Conservation (phyloP, 805 yeast genomes). For the Candida caryicola region DNA sequence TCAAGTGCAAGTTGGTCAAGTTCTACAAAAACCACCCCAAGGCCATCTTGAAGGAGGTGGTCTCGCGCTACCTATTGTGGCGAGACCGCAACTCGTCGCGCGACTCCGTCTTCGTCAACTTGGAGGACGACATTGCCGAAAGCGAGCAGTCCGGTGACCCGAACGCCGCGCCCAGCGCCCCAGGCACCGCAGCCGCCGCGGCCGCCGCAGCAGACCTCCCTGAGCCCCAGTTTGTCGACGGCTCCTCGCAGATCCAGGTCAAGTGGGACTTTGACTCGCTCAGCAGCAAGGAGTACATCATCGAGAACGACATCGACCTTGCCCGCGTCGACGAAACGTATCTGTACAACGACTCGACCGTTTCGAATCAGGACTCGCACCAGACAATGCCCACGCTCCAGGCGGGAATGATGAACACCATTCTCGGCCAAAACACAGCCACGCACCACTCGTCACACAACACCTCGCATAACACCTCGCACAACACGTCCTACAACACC, state of each 20-base stretch:
- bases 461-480: not conserved
- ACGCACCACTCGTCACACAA: conserved; percentile 3
- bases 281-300: conserved; percentile 67
- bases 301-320: conserved; percentile 62
- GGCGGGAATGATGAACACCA: conserved; percentile 3
- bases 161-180: not conserved
- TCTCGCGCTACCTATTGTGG: conserved; percentile 70
- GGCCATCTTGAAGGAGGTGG: conserved; percentile 62
- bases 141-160: not conserved
- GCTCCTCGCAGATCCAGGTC: conserved; percentile 38
- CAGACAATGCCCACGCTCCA: conserved; percentile 29
- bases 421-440: conserved; percentile 13
- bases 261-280: conserved; percentile 91
- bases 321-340: conserved; percentile 29
- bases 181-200: not conserved
- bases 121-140: conserved; percentile 13
- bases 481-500: not conserved
- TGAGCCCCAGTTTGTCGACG: conserved; percentile 10
- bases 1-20: conserved; percentile 70
- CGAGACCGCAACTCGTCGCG: conserved; percentile 63
- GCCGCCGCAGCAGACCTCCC: not conserved
- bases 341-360: conserved; percentile 18
- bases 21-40: conserved; percentile 61
- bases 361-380: conserved; percentile 19
- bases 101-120: conserved; percentile 43